Percentiles rank a stretch among this genome's conserved stretches.
Conservation (phyloP, 768 basidiomycete genomes). For the Hygrocybe punicea region DNA sequence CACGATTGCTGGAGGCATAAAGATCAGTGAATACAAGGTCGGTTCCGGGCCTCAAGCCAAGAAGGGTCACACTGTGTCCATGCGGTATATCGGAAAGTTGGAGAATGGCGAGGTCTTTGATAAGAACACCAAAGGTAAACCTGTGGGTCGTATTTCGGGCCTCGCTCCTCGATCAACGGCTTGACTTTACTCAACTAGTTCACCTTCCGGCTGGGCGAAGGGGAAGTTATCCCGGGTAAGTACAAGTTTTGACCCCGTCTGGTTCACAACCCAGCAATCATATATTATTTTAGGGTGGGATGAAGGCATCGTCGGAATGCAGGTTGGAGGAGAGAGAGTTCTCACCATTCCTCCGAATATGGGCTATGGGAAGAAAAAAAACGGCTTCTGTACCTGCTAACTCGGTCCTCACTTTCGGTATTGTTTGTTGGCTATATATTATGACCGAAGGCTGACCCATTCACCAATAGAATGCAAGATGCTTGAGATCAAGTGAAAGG, state of each 20-base stretch:
- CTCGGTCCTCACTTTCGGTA: constrained; percentile 81
- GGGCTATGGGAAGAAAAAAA: constrained; percentile 66
- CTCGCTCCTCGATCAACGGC: neutral
- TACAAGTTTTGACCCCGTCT: neutral
- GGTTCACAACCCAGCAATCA: neutral
- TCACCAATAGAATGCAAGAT: constrained; percentile 62
- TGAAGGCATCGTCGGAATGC: constrained; percentile 88
- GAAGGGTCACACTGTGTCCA: constrained; percentile 73
- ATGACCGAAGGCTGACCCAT: neutral
- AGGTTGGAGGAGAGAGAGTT: constrained; percentile 81
- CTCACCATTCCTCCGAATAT: constrained; percentile 70
- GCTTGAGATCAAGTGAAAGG: constrained; percentile 56
- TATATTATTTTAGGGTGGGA: constrained; percentile 67
- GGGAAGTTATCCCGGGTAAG: constrained; percentile 88
- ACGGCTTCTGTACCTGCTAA: constrained; percentile 67
- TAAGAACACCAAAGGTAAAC: constrained; percentile 78
- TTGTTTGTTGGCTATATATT: constrained; percentile 19
- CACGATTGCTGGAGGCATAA: constrained; percentile 68
- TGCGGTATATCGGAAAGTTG: constrained; percentile 94
- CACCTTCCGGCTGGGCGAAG: constrained; percentile 74
- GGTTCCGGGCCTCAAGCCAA: constrained; percentile 87
- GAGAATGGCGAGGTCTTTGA: constrained; percentile 74
- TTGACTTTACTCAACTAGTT: constrained; percentile 43
- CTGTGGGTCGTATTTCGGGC: constrained; percentile 49
- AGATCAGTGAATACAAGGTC: constrained; percentile 69